These are phyloP conservation scores for Lomentospora prolificans DNA, from an alignment of 2,329 filamentous ascomycete genomes.

Conservation along the genomic window DNA sequence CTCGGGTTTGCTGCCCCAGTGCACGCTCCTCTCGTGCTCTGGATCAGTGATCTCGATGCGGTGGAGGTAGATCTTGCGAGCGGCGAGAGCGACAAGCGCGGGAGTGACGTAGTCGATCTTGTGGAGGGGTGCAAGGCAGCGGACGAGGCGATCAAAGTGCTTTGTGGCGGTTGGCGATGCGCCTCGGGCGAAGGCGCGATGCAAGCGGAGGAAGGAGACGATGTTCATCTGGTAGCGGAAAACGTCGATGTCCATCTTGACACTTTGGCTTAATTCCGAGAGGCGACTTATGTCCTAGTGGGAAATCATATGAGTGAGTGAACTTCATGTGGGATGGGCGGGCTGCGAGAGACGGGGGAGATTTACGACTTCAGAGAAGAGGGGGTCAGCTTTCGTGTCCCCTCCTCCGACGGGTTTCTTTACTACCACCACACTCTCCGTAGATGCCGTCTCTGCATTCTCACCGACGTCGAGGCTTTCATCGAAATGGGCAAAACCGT, in stretches of 20 bases:
- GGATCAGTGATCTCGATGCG: conserved; percentile 62
- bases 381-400: conserved; percentile 16
- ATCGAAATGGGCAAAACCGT: conserved; percentile 69
- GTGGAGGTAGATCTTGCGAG: conserved; percentile 80
- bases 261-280: conserved; percentile 43
- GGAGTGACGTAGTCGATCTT: conserved; percentile 73
- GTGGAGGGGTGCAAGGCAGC: conserved; percentile 72
- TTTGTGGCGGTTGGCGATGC: conserved; percentile 70
- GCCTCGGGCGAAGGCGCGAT: conserved; percentile 72
- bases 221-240: conserved; percentile 81
- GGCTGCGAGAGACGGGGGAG: neutral
- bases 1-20: conserved; percentile 76
- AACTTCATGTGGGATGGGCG: neutral
- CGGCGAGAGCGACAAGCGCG: conserved; percentile 71
- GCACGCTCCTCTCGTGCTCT: conserved; percentile 72
- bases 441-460: conserved; percentile 25
- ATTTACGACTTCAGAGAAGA: conserved; percentile 35
- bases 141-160: conserved; percentile 61
- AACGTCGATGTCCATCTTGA: conserved; percentile 65
- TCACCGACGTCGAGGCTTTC: conserved; percentile 35
- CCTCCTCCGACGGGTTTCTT: conserved; percentile 21
- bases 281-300: conserved; percentile 48
- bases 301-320: conserved; percentile 9
- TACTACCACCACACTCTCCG: conserved; percentile 31
- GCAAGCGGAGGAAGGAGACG: conserved; percentile 74